These are phyloP conservation scores for Hypholoma fasciculare DNA, from an alignment of 768 basidiomycete species.

Conservation along the genomic window DNA sequence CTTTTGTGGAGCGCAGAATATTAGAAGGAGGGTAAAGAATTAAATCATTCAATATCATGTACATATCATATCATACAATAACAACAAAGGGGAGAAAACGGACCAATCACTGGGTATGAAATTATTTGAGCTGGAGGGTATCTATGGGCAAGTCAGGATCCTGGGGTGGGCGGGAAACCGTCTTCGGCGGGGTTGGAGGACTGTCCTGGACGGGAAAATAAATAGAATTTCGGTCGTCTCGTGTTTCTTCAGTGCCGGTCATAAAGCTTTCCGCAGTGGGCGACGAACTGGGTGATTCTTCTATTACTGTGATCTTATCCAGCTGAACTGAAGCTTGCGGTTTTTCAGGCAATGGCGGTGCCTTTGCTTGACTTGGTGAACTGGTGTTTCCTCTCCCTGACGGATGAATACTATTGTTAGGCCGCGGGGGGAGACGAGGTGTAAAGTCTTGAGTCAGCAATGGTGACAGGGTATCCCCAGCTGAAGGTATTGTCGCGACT, in stretches of 20 bases:
- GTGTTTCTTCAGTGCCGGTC: slow-evolving; percentile 8
- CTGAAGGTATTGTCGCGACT: slow-evolving; percentile 50
- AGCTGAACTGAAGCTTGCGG: slow-evolving; percentile 23
- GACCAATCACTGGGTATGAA: slow-evolving; percentile 9
- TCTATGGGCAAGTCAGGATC: slow-evolving; percentile 2
- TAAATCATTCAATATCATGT: slow-evolving; percentile 2
- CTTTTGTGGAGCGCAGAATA: slow-evolving; percentile 12
- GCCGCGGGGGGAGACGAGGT: slow-evolving; percentile 67
- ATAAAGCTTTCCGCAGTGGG: slow-evolving; percentile 9
- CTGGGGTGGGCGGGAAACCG: not conserved
- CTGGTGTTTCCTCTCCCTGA: slow-evolving; percentile 57
- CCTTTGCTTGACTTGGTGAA: slow-evolving; percentile 45
- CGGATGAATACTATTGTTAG: slow-evolving; percentile 76
- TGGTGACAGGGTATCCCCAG: slow-evolving; percentile 20
- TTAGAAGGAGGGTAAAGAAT: not conserved
- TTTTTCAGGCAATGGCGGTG: slow-evolving; percentile 21
- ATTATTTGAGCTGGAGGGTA: slow-evolving; percentile 14
- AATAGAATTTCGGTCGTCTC: slow-evolving; percentile 18
- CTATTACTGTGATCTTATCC: slow-evolving; percentile 9
- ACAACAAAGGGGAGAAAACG: slow-evolving; percentile 11
- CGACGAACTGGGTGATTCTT: slow-evolving; percentile 27
- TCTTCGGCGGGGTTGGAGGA: slow-evolving; percentile 8
- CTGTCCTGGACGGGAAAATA: slow-evolving; percentile 17
- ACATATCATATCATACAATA: slow-evolving; percentile 12
- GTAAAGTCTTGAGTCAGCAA: slow-evolving; percentile 62